These are phyloP conservation scores for Tylopilus felleus DNA, from an alignment of 768 basidiomycete genomes.

Conservation along the genomic window DNA sequence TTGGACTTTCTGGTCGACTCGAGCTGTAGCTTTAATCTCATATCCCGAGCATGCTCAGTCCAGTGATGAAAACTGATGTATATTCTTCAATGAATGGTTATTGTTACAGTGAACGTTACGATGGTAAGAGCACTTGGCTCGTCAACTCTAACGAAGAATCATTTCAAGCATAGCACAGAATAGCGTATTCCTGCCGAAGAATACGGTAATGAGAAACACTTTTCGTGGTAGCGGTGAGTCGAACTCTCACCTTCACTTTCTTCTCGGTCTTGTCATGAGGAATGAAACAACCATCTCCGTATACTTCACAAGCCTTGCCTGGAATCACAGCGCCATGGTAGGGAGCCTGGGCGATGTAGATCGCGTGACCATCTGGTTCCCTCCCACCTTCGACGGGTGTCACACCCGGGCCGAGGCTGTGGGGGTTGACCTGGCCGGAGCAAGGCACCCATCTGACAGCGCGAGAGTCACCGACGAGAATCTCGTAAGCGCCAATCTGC, in stretches of 20 bases:
- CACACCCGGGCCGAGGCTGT: slow-evolving; percentile 38
- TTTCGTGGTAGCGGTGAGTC: not conserved
- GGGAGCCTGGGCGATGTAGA: slow-evolving; percentile 60
- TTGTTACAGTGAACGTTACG: slow-evolving; percentile 8
- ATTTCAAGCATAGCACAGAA: slow-evolving; percentile 37
- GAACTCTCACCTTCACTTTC: slow-evolving; percentile 41
- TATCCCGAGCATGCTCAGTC: not conserved
- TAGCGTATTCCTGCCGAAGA: slow-evolving; percentile 36
- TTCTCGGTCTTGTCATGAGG: slow-evolving; percentile 52
- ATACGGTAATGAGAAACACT: not conserved
- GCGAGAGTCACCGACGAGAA: slow-evolving; percentile 61
- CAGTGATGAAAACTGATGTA: not conserved
- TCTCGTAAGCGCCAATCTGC: slow-evolving; percentile 63
- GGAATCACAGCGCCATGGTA: slow-evolving; percentile 52
- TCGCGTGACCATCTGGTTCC: slow-evolving; percentile 56
- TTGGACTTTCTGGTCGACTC: not conserved
- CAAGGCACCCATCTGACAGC: slow-evolving; percentile 57
- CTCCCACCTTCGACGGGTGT: slow-evolving; percentile 71
- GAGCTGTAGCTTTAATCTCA: not conserved
- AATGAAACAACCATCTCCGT: slow-evolving; percentile 54
- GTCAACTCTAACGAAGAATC: not conserved
- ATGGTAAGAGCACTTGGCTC: not conserved
- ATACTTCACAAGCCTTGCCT: slow-evolving; percentile 58
- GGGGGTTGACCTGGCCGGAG: slow-evolving; percentile 44
- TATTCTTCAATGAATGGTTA: slow-evolving; percentile 3